Base-by-base conservation (phyloP, 495 filamentous ascomycete genomes). In the Aspergillus nanangensis region DNA sequence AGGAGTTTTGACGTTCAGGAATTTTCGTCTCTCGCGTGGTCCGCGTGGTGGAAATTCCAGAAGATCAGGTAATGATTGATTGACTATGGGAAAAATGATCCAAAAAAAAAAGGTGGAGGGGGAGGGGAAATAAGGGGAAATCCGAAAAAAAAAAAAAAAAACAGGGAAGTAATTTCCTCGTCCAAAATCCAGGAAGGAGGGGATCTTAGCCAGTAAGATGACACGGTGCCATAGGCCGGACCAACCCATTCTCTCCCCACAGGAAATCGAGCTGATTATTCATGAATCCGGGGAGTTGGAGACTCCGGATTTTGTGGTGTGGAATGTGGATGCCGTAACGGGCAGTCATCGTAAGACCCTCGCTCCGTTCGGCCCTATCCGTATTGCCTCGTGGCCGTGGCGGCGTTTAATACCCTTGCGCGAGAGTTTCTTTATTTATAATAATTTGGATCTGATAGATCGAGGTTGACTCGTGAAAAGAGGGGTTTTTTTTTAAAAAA, bases 281-380 rank as follows among this genome's bases (percentile, higher is more conserved):
- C 50, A 53, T 38, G 51, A 53, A 53, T 53, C 51, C 38, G 51
- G 47, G 51, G 51, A 19, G 36, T 40, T 46, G 51, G 46, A 53
- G 51, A 42, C 51, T 53, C 51, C 51, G 41, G 47, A 50, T 50
- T 50, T 44, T 38, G 24, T n/a, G 11, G 20, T 20, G 27, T 7
- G 29, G 41, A 8, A 31, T 38, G 35, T 15, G 18, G 35, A 38
- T 38, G 15, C 21, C 17, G n/a, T n/a, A n/a, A 18, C n/a, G n/a
- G n/a, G n/a, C 25, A 33, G 2, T 33, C 25, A 24, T 46, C 44
- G 33, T 32, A n/a, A n/a, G n/a, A n/a, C n/a, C n/a, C n/a, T n/a
- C n/a, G n/a, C n/a, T n/a, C n/a, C n/a, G n/a, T n/a, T n/a, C n/a
- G n/a, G n/a, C 44, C 35, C 44, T 46, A 46, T 39, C 44, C 44